phyloP scores from a whole-genome alignment of 306 rosid species.

The Herpetospermum pedunculosum region DNA sequence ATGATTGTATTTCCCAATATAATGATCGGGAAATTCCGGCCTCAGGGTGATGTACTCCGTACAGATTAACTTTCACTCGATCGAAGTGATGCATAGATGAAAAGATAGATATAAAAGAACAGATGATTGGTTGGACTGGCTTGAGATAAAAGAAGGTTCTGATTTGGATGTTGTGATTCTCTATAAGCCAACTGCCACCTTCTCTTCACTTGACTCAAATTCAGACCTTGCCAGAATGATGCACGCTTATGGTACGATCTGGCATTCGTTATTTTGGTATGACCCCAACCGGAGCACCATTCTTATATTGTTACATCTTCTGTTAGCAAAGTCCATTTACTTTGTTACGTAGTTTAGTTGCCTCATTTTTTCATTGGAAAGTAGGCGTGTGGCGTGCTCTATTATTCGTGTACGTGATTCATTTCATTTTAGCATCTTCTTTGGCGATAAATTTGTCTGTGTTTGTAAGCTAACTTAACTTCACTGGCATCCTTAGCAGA shows the following conservation, averaged over 20 bases:
- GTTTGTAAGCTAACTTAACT: background rate
- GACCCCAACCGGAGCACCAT: background rate
- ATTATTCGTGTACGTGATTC: background rate
- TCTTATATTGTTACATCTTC: slow-evolving; percentile 1
- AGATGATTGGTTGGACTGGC: slow-evolving; percentile 2
- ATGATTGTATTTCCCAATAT: slow-evolving; percentile 81
- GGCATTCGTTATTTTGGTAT: background rate
- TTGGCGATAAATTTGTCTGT: background rate
- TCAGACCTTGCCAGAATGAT: slow-evolving; percentile 4
- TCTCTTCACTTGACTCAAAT: slow-evolving; percentile 20
- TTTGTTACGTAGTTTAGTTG: background rate
- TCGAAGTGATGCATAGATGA: slow-evolving; percentile 36
- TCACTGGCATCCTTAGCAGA: background rate
- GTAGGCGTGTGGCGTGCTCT: background rate
- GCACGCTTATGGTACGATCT: background rate
- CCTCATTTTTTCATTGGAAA: slow-evolving; percentile 4
- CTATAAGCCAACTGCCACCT: slow-evolving; percentile 22
- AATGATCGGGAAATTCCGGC: slow-evolving; percentile 55
- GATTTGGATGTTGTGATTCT: slow-evolving; percentile 16
- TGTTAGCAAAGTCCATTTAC: background rate
- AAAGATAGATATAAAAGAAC: background rate
- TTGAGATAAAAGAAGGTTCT: background rate
- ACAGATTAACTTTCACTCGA: slow-evolving; percentile 49
- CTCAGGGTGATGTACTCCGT: slow-evolving; percentile 60
- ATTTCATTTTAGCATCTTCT: background rate